Evolutionary conservation across 2,329 filamentous ascomycete species (phyloP).

Genomic region (Truncatella angustata): DNA sequence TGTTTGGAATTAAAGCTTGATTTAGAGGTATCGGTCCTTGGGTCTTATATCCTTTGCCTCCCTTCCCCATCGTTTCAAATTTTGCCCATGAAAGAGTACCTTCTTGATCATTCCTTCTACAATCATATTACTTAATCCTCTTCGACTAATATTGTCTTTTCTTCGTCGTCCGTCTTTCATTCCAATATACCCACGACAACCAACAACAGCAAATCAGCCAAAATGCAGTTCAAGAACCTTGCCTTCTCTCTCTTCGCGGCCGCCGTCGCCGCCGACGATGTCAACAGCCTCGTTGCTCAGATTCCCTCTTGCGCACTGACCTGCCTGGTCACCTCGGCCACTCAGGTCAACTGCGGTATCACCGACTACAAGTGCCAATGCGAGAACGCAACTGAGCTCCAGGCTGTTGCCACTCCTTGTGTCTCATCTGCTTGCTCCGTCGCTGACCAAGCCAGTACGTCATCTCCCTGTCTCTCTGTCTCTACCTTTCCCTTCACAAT

Average conservation of each 20-base stretch:
- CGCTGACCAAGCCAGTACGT: slow-evolving; percentile 31
- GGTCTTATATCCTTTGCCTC: too few species aligned
- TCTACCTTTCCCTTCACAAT: not conserved
- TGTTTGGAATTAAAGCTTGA: not conserved
- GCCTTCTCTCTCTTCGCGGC: slow-evolving; percentile 15
- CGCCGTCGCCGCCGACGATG: slow-evolving; percentile 16
- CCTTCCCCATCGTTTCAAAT: too few species aligned
- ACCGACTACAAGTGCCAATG: slow-evolving; percentile 34
- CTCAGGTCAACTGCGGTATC: slow-evolving; percentile 26
- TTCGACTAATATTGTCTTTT: too few species aligned
- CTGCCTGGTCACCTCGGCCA: slow-evolving; percentile 29
- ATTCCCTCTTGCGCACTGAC: slow-evolving; percentile 33
- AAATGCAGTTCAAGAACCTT: slow-evolving; percentile 20
- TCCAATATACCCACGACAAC: not conserved
- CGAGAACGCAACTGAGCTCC: slow-evolving; percentile 29
- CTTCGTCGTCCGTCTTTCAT: not conserved
- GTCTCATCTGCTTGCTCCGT: slow-evolving; percentile 30
- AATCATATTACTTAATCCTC: too few species aligned
- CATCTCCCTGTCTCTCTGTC: not conserved
- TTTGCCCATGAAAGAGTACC: too few species aligned
- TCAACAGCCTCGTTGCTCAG: slow-evolving; percentile 15
- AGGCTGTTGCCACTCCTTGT: slow-evolving; percentile 32
- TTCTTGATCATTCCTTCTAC: too few species aligned
- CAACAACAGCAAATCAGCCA: slow-evolving; percentile 4
- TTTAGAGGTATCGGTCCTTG: not conserved